Conservation (phyloP, 208 protist genomes). For the Herpetomonas samuelpessoai region DNA sequence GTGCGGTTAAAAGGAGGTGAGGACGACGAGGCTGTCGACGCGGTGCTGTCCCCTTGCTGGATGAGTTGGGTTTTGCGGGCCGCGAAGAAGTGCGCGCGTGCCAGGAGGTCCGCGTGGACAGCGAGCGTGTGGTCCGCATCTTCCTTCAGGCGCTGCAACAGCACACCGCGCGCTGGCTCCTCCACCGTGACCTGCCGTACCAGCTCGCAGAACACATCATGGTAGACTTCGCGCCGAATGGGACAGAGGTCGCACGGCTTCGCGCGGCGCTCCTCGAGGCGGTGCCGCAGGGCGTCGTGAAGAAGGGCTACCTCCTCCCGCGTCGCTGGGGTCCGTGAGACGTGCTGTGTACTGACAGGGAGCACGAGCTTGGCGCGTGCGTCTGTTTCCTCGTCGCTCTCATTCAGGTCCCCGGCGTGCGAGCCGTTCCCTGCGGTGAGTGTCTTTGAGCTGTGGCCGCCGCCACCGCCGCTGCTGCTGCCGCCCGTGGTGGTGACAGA, state of each 20-base stretch:
- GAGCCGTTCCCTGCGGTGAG: not conserved
- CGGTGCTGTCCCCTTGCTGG: not conserved
- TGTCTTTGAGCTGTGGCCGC: not conserved
- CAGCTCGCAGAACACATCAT: constrained; percentile 96
- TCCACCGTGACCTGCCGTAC: constrained; percentile 98
- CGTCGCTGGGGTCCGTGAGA: constrained; percentile 55
- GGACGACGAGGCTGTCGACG: too few species aligned
- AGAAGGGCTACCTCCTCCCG: constrained; percentile 68
- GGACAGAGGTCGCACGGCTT: constrained; percentile 95
- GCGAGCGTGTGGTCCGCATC: constrained; percentile 78
- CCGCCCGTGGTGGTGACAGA: too few species aligned
- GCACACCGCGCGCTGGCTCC: constrained; percentile 95
- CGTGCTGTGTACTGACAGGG: constrained; percentile 35
- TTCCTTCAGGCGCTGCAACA: constrained; percentile 96
- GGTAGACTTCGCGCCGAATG: constrained; percentile 96
- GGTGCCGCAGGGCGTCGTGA: constrained; percentile 90
- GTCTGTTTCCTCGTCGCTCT: not conserved
- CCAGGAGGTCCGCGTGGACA: constrained; percentile 54
- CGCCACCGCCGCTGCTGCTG: not conserved
- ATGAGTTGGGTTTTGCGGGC: constrained; percentile 36
- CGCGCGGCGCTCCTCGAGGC: constrained; percentile 91
- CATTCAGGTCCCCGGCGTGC: not conserved
- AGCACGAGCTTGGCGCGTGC: not conserved
- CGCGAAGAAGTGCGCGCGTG: constrained; percentile 81
- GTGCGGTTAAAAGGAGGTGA: too few species aligned